These are phyloP conservation scores for Pseudomicrostroma phylloplanum DNA, from an alignment of 1,284 basidiomycete genomes.

Conservation along the genomic window DNA sequence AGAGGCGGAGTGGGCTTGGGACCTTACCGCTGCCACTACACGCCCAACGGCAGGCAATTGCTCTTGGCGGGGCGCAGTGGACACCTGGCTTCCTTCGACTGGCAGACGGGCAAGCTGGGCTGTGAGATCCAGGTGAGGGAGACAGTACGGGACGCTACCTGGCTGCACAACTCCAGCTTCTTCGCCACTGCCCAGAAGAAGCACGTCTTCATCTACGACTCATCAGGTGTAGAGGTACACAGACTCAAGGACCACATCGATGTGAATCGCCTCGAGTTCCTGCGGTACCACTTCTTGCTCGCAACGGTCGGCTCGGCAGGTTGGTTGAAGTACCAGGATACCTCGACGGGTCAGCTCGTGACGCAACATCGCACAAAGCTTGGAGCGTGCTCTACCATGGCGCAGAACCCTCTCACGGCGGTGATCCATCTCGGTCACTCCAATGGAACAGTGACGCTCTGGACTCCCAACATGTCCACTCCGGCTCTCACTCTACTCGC, in stretches of 20 bases:
- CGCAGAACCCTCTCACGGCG: constrained; percentile 82
- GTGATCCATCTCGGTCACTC: constrained; percentile 84
- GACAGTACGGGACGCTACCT: constrained; percentile 84
- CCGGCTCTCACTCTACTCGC: constrained; percentile 86
- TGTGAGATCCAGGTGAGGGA: constrained; percentile 84
- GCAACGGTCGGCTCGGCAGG: constrained; percentile 78
- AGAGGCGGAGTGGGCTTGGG: constrained; percentile 55
- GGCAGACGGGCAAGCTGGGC: constrained; percentile 79
- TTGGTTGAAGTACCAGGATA: constrained; percentile 93
- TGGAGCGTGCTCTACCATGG: constrained; percentile 77
- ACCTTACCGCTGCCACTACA: constrained; percentile 73
- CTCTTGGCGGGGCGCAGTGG: constrained; percentile 62
- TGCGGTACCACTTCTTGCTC: constrained; percentile 93
- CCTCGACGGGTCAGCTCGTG: constrained; percentile 81
- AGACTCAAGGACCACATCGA: constrained; percentile 69
- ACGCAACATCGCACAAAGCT: constrained; percentile 66
- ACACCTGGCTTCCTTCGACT: constrained; percentile 91
- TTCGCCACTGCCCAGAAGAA: constrained; percentile 95
- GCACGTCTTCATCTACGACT: constrained; percentile 94
- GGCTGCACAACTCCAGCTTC: constrained; percentile 84
- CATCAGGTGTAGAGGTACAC: constrained; percentile 82
- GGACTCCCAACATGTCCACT: constrained; percentile 88
- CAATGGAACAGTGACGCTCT: constrained; percentile 75
- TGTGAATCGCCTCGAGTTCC: constrained; percentile 80
- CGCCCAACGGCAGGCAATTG: constrained; percentile 76